Evolutionary conservation across 257 asterid genomes (phyloP).

Genomic region (Solanum chilense): DNA sequence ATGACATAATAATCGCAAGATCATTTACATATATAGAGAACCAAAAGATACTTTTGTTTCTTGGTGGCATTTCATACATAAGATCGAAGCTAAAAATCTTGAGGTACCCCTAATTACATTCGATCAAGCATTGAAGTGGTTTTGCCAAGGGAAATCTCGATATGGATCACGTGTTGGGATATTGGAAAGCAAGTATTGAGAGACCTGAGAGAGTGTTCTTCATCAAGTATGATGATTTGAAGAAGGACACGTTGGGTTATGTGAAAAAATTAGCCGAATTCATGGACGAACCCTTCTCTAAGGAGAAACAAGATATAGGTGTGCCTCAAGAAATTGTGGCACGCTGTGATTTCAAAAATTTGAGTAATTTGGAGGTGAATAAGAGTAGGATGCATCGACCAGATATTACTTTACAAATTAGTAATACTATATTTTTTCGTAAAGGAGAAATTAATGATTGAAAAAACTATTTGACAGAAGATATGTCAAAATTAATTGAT

Average conservation of each 20-base stretch:
- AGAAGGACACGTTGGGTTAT: neutral
- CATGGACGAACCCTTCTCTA: neutral
- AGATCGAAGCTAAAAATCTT: neutral
- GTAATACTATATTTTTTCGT: neutral
- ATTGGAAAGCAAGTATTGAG: neutral
- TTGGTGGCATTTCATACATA: no score
- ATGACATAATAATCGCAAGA: no score
- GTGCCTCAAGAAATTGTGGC: neutral
- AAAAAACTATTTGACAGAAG: neutral
- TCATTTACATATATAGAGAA: no score
- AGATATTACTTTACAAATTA: fast-evolving
- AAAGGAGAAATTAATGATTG: neutral
- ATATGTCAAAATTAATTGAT: neutral
- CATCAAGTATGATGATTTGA: neutral
- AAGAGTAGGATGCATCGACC: neutral
- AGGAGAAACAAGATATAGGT: neutral
- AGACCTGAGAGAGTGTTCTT: neutral
- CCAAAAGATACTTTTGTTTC: no score
- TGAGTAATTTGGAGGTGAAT: neutral
- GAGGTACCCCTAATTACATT: neutral
- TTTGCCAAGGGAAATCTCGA: neutral
- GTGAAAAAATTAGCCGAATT: neutral
- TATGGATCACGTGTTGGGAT: neutral
- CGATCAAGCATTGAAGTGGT: no score
- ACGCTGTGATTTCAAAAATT: neutral